Base-by-base conservation (phyloP, 2,329 filamentous ascomycete genomes). In the Diaporthe sp. region DNA sequence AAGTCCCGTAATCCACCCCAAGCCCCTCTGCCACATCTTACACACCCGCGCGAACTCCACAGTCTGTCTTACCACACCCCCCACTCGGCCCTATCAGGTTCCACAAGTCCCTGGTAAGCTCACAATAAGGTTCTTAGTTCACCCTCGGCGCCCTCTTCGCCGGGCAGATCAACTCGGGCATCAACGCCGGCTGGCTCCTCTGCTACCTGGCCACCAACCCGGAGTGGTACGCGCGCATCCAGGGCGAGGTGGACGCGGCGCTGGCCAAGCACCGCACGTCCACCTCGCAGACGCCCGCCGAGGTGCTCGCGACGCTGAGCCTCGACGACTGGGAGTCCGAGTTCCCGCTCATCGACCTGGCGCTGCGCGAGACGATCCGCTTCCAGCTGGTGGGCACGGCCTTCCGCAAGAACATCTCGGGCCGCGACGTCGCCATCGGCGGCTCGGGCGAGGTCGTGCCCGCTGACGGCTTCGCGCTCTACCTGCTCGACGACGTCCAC, bases 91-190 rank as follows among this genome's bases (percentile, higher is more conserved):
- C 68, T 74, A 46, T 58, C 22, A 78, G 78, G 17, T 61, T 22
- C 25, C 44, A 49, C 19, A 31, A 19, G 17, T 5, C 31, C 31
- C 31, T 15, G 31, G 31, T 10, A 34, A 49, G 61, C 61, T 49
- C 9, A 67, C 28, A 34, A 12, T 7, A 8, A 3, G 17, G 2
- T 25, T 10, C 3, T 17, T 13, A 87, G 83, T 90, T 91, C 80
- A 84, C 90, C 46, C 82, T 91, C n/a, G 86, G 86, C 17, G 83
- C 88, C 0, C 81, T 92, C 4, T 90, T 90, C 79, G 89, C 90
- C 1, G 90, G 89, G n/a, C 83, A 89, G 46, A 78, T 91, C n/a
- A 92, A 91, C 81, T 88, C 83, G 34, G 89, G 89, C 53, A 86
- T 90, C 79, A 91, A 90, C 77, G 87, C 88, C 1, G 86, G 87